phyloP scores from a whole-genome alignment of 495 filamentous ascomycete species.

The Bathelium albidoporum region DNA sequence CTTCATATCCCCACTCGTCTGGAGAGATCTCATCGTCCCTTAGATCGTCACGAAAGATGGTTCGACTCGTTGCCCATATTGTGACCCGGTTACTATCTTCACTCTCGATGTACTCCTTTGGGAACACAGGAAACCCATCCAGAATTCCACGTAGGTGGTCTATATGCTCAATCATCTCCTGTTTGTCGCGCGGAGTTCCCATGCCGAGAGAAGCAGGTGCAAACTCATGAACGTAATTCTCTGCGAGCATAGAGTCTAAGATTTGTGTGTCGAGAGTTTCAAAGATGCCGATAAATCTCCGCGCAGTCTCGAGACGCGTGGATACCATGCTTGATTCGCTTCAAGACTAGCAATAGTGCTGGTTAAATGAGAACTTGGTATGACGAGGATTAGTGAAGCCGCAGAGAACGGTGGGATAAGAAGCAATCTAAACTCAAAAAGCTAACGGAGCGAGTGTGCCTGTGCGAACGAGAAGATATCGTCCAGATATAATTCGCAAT shows the following conservation, averaged over 20 bases:
- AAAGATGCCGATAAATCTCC: not conserved
- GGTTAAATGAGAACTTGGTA: too few relatives aligned
- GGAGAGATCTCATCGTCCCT: not conserved
- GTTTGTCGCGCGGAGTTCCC: not conserved
- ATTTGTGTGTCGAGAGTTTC: not conserved
- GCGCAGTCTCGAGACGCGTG: constrained; percentile 4
- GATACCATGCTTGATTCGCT: constrained; percentile 1
- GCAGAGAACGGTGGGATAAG: not conserved
- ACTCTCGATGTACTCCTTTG: constrained; percentile 6
- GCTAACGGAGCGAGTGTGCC: not conserved
- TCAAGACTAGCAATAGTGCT: too few relatives aligned
- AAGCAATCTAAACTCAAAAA: not conserved
- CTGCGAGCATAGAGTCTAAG: not conserved
- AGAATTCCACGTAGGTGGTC: not conserved
- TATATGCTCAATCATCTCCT: not conserved
- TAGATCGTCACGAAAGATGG: constrained; percentile 1
- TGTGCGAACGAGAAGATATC: not conserved
- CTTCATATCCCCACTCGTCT: constrained; percentile 5
- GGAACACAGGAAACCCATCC: not conserved
- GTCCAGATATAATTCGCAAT: not conserved
- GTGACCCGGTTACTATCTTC: constrained; percentile 1
- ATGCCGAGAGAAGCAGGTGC: not conserved
- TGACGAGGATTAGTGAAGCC: not conserved
- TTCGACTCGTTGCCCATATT: constrained; percentile 2
- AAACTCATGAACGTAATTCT: constrained; percentile 1